Percentiles rank a stretch among this genome's conserved stretches.
Evolutionary conservation across 202 grass and related monocot genomes (phyloP).

Genomic region (Panicum hallii): DNA sequence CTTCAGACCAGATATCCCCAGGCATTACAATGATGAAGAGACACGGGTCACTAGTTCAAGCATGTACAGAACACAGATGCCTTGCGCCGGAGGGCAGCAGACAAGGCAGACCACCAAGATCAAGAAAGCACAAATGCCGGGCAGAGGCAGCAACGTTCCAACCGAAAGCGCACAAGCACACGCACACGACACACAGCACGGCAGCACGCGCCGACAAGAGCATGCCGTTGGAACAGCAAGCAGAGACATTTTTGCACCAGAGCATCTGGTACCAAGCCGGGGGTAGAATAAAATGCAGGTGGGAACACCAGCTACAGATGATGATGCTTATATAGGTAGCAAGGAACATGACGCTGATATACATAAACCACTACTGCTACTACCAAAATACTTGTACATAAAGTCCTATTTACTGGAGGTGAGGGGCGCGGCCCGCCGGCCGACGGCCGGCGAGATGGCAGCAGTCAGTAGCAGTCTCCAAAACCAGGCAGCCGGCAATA

Average conservation of each 20-base stretch:
- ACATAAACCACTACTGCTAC: conserved; percentile 25
- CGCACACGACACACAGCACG: conserved; percentile 29
- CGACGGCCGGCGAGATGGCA: neutral
- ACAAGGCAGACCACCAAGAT: conserved; percentile 2
- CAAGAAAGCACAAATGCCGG: conserved; percentile 28
- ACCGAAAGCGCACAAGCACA: conserved; percentile 29
- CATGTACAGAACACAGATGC: conserved; percentile 27
- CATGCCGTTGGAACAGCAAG: conserved; percentile 27
- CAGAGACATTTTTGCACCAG: conserved; percentile 31
- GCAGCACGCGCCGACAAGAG: conserved; percentile 16
- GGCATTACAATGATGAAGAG: conserved; percentile 20
- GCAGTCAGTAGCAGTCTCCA: conserved; percentile 7
- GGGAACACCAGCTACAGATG: conserved; percentile 12
- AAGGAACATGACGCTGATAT: conserved; percentile 36
- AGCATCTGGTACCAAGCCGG: conserved; percentile 12
- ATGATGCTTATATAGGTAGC: neutral
- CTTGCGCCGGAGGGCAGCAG: conserved; percentile 19
- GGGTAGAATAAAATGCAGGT: neutral
- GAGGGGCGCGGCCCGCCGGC: neutral
- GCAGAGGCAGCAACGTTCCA: conserved; percentile 3
- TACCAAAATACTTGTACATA: conserved; percentile 26
- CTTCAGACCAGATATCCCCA: neutral
- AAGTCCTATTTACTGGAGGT: conserved; percentile 53
- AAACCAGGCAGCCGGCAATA: conserved; percentile 27
- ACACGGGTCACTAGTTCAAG: neutral